phyloP scores from a whole-genome alignment of 352 stramenopile species.

The Phytophthora pistaciae region DNA sequence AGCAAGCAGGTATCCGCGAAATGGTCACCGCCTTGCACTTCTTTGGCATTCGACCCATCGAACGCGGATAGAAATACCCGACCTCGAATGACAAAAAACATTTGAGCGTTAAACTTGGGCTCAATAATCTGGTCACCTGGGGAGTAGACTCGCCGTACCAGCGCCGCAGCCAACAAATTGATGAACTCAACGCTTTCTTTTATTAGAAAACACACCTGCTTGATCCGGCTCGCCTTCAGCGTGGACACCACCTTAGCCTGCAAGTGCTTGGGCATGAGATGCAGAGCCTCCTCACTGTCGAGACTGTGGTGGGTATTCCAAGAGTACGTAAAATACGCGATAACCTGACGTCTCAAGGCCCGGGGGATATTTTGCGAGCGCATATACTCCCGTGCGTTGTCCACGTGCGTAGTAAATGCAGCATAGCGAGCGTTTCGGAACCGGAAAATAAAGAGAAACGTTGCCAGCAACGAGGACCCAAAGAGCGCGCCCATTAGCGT shows the following conservation, averaged over 20 bases:
- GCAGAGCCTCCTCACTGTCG: slow-evolving; percentile 66
- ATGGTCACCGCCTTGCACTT: slow-evolving; percentile 73
- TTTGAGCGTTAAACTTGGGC: slow-evolving; percentile 75
- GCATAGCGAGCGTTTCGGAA: slow-evolving; percentile 61
- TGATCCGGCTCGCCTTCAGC: slow-evolving; percentile 68
- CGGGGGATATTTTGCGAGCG: slow-evolving; percentile 70
- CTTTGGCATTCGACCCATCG: slow-evolving; percentile 54
- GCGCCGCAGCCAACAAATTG: slow-evolving; percentile 59
- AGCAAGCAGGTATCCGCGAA: slow-evolving; percentile 76
- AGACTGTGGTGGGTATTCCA: slow-evolving; percentile 73
- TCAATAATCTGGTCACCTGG: slow-evolving; percentile 73
- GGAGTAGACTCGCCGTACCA: slow-evolving; percentile 65
- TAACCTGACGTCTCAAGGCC: slow-evolving; percentile 57
- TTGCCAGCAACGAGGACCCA: slow-evolving; percentile 67
- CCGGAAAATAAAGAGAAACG: slow-evolving; percentile 81
- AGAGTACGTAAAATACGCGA: slow-evolving; percentile 70
- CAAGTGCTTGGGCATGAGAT: slow-evolving; percentile 72
- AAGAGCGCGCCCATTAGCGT: slow-evolving; percentile 63
- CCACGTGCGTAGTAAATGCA: slow-evolving; percentile 63
- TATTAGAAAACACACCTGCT: slow-evolving; percentile 75
- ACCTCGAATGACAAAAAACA: slow-evolving; percentile 81
- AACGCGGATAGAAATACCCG: slow-evolving; percentile 60
- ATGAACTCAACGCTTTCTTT: slow-evolving; percentile 80
- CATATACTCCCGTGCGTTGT: slow-evolving; percentile 81
- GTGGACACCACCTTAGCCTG: slow-evolving; percentile 69